A percentile compares a stretch with the other conserved stretches of the same genome.
phyloP scores from a whole-genome alignment of 169 alveolate species.

The Perkinsus olseni region DNA sequence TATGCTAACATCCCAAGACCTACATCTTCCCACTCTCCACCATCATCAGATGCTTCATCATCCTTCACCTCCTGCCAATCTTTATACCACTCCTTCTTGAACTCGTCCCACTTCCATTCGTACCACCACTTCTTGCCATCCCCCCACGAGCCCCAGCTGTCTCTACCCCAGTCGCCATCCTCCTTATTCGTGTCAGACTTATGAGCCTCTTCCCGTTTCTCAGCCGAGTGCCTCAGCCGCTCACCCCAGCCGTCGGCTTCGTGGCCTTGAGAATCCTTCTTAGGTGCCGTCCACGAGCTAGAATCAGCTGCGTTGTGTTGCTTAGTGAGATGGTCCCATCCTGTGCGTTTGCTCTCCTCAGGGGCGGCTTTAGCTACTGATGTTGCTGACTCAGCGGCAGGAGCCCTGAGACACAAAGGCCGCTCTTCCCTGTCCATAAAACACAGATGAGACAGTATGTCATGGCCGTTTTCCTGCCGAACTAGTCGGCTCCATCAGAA shows the following conservation, averaged over 20 bases:
- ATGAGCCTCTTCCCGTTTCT: background rate
- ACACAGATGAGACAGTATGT: too few relatives aligned
- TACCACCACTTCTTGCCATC: background rate
- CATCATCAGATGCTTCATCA: background rate
- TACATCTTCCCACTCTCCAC: background rate
- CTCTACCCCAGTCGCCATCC: too few relatives aligned
- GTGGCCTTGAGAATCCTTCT: background rate
- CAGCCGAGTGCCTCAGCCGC: background rate
- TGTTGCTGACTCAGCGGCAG: background rate
- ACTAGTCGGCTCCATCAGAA: too few relatives aligned
- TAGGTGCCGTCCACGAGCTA: background rate
- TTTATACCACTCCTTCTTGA: background rate
- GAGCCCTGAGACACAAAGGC: too few relatives aligned
- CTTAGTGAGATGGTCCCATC: background rate
- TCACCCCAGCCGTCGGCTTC: background rate
- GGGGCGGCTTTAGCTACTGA: background rate
- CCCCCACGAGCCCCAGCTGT: too few relatives aligned
- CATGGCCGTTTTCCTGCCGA: too few relatives aligned
- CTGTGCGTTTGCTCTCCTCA: background rate
- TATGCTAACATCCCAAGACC: background rate
- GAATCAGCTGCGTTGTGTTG: background rate
- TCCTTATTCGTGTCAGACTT: too few relatives aligned
- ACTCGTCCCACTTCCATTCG: background rate
- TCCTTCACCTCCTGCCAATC: background rate
- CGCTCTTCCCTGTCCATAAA: too few relatives aligned